Evolutionary conservation across 352 stramenopile species (phyloP).

Genomic region (Pythium sp.): DNA sequence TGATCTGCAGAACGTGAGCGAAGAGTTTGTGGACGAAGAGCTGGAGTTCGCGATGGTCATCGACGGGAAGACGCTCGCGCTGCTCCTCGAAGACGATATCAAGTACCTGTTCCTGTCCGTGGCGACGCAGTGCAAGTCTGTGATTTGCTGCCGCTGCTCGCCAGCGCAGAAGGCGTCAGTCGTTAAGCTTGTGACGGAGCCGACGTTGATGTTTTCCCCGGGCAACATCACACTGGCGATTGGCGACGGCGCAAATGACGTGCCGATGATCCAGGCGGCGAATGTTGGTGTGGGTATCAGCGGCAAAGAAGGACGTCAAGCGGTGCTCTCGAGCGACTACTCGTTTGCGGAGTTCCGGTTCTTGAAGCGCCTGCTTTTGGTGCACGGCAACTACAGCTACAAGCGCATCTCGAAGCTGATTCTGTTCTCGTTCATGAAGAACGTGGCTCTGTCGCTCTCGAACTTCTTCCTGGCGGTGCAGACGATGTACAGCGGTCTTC

Average conservation of each 20-base stretch:
- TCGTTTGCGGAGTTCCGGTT: conserved; percentile 83
- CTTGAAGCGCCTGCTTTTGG: conserved; percentile 75
- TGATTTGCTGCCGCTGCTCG: conserved; percentile 86
- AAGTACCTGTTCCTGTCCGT: conserved; percentile 89
- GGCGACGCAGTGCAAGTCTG: conserved; percentile 85
- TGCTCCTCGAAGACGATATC: conserved; percentile 86
- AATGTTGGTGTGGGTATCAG: conserved; percentile 86
- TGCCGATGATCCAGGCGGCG: conserved; percentile 87
- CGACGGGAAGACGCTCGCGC: conserved; percentile 78
- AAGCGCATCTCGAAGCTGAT: conserved; percentile 89
- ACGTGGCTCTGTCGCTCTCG: conserved; percentile 79
- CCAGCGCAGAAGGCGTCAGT: conserved; percentile 84
- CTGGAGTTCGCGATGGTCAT: conserved; percentile 91
- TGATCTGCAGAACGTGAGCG: conserved; percentile 25
- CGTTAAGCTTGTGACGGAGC: conserved; percentile 85
- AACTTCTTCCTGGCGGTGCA: conserved; percentile 85
- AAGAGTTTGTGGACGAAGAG: conserved; percentile 69
- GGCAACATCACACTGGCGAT: conserved; percentile 87
- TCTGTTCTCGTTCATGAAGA: conserved; percentile 90
- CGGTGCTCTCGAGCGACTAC: conserved; percentile 84
- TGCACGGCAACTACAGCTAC: conserved; percentile 91
- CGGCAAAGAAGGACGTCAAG: conserved; percentile 83
- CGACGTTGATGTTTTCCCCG: conserved; percentile 85
- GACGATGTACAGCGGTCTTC: conserved; percentile 84
- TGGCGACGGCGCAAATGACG: conserved; percentile 83